phyloP scores from a whole-genome alignment of 352 stramenopile genomes.

The Phytophthora boehmeriae region DNA sequence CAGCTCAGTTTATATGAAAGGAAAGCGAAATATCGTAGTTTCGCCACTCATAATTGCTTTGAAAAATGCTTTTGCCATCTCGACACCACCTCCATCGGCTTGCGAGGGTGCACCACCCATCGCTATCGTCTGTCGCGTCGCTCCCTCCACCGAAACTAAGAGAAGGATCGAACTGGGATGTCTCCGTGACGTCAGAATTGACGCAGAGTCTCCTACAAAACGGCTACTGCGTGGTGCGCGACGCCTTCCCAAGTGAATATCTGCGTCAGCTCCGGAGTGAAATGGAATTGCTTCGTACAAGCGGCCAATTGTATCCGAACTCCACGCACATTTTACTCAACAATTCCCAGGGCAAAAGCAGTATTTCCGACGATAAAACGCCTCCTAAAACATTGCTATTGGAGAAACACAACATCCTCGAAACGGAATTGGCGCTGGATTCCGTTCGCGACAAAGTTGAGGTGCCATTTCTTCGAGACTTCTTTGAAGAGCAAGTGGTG shows the following conservation, averaged over 20 bases:
- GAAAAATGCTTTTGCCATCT: slow-evolving; percentile 1
- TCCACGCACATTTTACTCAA: slow-evolving; percentile 76
- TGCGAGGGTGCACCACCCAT: not conserved
- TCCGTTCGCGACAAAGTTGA: slow-evolving; percentile 27
- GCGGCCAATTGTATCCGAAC: slow-evolving; percentile 73
- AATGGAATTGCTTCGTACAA: slow-evolving; percentile 47
- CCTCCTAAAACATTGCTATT: slow-evolving; percentile 52
- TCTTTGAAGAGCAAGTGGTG: slow-evolving; percentile 68
- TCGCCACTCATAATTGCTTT: not conserved
- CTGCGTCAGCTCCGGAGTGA: slow-evolving; percentile 54
- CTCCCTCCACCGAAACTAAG: slow-evolving; percentile 8
- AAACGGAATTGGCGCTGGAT: slow-evolving; percentile 77
- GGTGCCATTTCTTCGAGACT: slow-evolving; percentile 54
- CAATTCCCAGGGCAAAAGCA: not conserved
- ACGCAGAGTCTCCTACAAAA: slow-evolving; percentile 39
- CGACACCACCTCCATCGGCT: slow-evolving; percentile 1
- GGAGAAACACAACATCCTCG: slow-evolving; percentile 80
- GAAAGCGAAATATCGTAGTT: slow-evolving; percentile 1
- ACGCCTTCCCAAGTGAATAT: slow-evolving; percentile 55
- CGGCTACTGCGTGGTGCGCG: slow-evolving; percentile 58
- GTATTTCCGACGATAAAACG: not conserved
- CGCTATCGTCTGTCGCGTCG: slow-evolving; percentile 16
- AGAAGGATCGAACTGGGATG: slow-evolving; percentile 33
- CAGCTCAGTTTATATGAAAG: not conserved
- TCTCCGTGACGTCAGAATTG: slow-evolving; percentile 35